These are phyloP conservation scores for Seiridium cupressi DNA, from an alignment of 2,329 filamentous ascomycete genomes.

Conservation along the genomic window DNA sequence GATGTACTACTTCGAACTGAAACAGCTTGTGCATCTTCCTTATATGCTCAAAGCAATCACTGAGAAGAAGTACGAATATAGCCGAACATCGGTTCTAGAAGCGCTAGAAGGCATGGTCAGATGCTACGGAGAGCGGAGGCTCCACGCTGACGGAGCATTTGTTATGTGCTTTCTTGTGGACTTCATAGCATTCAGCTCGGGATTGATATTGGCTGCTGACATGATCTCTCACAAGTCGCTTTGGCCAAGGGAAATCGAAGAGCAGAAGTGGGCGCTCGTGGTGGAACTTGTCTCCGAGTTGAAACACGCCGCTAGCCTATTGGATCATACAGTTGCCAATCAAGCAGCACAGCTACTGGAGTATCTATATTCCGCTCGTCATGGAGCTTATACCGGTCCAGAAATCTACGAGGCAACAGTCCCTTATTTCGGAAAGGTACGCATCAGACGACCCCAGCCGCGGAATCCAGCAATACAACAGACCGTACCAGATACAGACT, in stretches of 20 bases:
- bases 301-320: not conserved
- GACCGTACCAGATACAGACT: not conserved
- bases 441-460: not conserved
- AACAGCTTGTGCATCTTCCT: not conserved
- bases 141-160: not conserved
- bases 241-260: not conserved
- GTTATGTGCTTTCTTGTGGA: slow-evolving; percentile 6
- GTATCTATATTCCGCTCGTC: not conserved
- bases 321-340: not conserved
- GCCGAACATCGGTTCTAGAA: not conserved
- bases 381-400: slow-evolving; percentile 1
- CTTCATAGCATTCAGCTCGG: slow-evolving; percentile 2
- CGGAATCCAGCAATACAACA: not conserved
- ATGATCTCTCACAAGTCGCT: not conserved
- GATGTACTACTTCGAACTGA: not conserved
- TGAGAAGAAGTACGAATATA: not conserved
- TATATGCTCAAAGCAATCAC: slow-evolving; percentile 1
- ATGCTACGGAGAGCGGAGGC: not conserved
- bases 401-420: slow-evolving; percentile 2
- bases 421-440: slow-evolving; percentile 1
- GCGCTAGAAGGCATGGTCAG: not conserved
- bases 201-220: not conserved
- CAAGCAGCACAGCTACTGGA: slow-evolving; percentile 3
- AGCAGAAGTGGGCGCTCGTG: not conserved
- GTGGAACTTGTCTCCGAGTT: not conserved